These are phyloP conservation scores for Fistulifera solaris DNA, from an alignment of 108 stramenopile genomes.

Conservation along the genomic window DNA sequence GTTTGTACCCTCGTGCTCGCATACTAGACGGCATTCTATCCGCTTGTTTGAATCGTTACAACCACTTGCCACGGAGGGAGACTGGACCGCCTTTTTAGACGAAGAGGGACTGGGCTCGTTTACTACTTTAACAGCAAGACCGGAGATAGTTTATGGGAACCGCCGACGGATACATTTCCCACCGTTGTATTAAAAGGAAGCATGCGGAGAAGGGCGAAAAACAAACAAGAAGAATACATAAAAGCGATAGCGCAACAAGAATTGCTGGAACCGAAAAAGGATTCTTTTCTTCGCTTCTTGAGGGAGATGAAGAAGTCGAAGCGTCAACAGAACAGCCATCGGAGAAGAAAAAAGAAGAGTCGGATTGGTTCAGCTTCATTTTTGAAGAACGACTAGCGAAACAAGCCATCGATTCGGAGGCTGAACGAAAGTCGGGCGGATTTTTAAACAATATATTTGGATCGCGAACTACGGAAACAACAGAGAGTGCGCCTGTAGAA, in stretches of 20 bases:
- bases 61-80: slow-evolving; percentile 55
- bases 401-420: neutral
- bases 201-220: slow-evolving; percentile 10
- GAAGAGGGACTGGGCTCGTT: slow-evolving; percentile 54
- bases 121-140: slow-evolving; percentile 72
- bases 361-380: slow-evolving; percentile 5
- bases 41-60: slow-evolving; percentile 4
- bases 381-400: slow-evolving; percentile 1
- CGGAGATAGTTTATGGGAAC: slow-evolving; percentile 67
- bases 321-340: neutral
- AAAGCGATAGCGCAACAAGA: neutral
- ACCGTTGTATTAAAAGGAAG: slow-evolving; percentile 12
- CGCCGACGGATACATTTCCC: slow-evolving; percentile 68
- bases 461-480: neutral
- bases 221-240: slow-evolving; percentile 13
- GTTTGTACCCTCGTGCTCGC: too few species aligned
- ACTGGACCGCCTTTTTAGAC: slow-evolving; percentile 68
- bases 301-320: neutral
- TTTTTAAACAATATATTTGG: neutral
- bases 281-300: neutral
- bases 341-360: slow-evolving; percentile 7
- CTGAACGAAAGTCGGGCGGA: neutral
- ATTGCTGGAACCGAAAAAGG: neutral
- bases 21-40: too few species aligned
- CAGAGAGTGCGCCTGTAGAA: neutral